Conservation (phyloP, 148 eudicot genomes). For the Diospyros lotus region DNA sequence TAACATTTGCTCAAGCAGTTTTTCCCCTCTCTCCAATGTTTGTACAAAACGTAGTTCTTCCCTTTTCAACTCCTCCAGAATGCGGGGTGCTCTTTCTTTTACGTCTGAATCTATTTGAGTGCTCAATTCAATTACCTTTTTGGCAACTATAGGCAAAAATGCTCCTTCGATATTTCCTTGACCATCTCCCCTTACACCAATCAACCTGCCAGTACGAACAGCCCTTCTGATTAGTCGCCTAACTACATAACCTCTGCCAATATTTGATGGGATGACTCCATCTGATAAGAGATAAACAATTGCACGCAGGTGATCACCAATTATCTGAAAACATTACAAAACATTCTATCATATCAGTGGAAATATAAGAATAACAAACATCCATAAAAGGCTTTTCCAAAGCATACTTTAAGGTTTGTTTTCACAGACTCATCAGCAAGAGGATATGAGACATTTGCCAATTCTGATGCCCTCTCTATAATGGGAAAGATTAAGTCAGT, state of each 20-base stretch:
- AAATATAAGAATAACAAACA: not conserved
- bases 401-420: slow-evolving; percentile 74
- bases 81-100: slow-evolving; percentile 49
- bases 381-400: not conserved
- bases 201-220: slow-evolving; percentile 83
- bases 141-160: slow-evolving; percentile 70
- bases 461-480: slow-evolving; percentile 74
- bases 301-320: slow-evolving; percentile 97
- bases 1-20: slow-evolving; percentile 77
- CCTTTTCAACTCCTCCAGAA: slow-evolving; percentile 76
- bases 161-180: slow-evolving; percentile 66
- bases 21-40: slow-evolving; percentile 96
- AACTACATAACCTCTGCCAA: slow-evolving; percentile 95
- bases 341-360: not conserved
- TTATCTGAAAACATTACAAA: slow-evolving; percentile 45
- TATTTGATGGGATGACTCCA: slow-evolving; percentile 88
- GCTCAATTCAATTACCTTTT: slow-evolving; percentile 78
- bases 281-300: slow-evolving; percentile 92
- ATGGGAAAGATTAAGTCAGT: slow-evolving; percentile 91
- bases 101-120: slow-evolving; percentile 72
- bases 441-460: slow-evolving; percentile 75
- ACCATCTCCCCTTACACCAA: slow-evolving; percentile 81
- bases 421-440: slow-evolving; percentile 66
- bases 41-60: slow-evolving; percentile 84
- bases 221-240: slow-evolving; percentile 88